Percentiles rank a stretch among this genome's conserved stretches.
Conservation (phyloP, 163 green algal genomes). For the Chlorella variabilis region DNA sequence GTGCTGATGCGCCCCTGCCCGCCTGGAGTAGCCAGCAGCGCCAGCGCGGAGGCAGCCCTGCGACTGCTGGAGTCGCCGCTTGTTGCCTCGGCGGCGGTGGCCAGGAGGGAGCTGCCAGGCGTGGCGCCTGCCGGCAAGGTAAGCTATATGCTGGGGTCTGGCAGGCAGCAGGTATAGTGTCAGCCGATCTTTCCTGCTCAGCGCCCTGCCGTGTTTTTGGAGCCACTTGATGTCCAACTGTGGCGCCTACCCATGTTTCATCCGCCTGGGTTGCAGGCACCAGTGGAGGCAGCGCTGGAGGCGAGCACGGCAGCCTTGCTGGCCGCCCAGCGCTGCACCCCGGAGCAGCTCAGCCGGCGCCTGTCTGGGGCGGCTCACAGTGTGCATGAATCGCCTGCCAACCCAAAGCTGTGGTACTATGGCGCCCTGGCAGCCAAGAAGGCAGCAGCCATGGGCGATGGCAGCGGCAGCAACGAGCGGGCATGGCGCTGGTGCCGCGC, state of each 20-base stretch:
- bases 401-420: constrained; percentile 8
- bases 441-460: neutral
- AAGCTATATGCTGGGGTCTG: too few species aligned
- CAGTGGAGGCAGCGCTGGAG: neutral
- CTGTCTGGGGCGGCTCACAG: neutral
- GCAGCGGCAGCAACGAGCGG: neutral
- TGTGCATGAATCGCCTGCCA: constrained; percentile 12
- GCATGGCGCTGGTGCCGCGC: constrained; percentile 24
- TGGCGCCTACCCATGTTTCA: too few species aligned
- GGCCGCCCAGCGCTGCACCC: neutral
- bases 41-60: neutral
- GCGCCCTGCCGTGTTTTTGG: too few species aligned
- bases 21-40: neutral
- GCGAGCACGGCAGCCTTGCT: neutral
- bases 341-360: neutral
- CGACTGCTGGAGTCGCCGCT: constrained; percentile 22
- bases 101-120: neutral
- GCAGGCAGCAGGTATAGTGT: neutral
- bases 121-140: constrained; percentile 15
- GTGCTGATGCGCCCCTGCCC: neutral
- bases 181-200: too few species aligned
- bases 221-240: too few species aligned
- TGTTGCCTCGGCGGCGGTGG: neutral
- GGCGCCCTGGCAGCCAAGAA: constrained; percentile 5
- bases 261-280: neutral